Percentiles rank a stretch among this genome's conserved stretches.
phyloP scores from a whole-genome alignment of 345 rosid species.

The Leavenworthia alabamica region DNA sequence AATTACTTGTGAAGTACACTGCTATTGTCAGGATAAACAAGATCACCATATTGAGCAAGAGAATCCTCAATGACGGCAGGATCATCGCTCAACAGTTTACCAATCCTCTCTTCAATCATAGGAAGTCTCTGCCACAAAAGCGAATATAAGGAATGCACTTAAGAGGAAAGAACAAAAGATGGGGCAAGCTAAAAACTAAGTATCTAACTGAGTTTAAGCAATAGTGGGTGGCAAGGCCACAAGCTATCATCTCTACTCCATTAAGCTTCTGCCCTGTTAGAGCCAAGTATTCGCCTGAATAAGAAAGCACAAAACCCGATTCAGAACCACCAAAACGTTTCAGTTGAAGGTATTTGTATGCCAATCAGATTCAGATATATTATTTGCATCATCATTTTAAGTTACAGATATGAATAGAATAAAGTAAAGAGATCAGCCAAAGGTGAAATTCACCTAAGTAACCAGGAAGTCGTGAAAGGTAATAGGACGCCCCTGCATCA shows the following conservation, averaged over 20 bases:
- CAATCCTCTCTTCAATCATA: slow-evolving; percentile 69
- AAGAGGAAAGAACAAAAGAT: slow-evolving; percentile 9
- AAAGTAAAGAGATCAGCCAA: background rate
- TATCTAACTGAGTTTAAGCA: slow-evolving; percentile 56
- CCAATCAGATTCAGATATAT: background rate
- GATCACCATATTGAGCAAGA: slow-evolving; percentile 81
- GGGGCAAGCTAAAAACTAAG: background rate
- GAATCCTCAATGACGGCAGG: slow-evolving; percentile 63
- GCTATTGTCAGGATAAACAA: slow-evolving; percentile 62
- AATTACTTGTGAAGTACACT: slow-evolving; percentile 64
- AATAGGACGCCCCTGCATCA: slow-evolving; percentile 85
- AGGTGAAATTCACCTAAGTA: slow-evolving; percentile 48
- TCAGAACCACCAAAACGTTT: slow-evolving; percentile 2
- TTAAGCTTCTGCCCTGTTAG: slow-evolving; percentile 82
- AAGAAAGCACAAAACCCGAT: background rate
- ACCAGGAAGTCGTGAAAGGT: slow-evolving; percentile 86
- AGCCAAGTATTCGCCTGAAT: slow-evolving; percentile 82
- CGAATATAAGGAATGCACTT: slow-evolving; percentile 4
- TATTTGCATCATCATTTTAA: background rate
- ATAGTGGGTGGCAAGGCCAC: slow-evolving; percentile 90
- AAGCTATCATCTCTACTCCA: slow-evolving; percentile 89
- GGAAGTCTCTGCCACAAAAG: slow-evolving; percentile 54
- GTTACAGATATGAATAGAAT: slow-evolving; percentile 6
- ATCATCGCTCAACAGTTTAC: slow-evolving; percentile 76
- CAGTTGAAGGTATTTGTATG: background rate